Base-by-base conservation (phyloP, 2,329 filamentous ascomycete genomes). In the Sporothrix pseudoabietina region DNA sequence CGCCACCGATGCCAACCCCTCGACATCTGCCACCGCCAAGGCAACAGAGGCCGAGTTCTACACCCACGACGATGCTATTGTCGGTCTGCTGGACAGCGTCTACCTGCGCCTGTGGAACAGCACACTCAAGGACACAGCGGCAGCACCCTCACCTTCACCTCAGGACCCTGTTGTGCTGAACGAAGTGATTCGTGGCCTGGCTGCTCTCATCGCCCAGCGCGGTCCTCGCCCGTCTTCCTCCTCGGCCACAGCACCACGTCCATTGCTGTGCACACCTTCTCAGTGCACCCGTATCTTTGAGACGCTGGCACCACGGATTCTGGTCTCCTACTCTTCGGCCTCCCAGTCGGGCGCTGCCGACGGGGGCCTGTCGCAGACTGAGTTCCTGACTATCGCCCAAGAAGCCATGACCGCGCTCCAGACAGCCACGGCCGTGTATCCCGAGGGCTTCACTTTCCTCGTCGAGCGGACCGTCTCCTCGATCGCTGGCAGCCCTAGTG, bases 161-260 rank as follows among this genome's bases (percentile, higher is more conserved):
- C 65, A 74, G 79, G 30, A 77, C 30, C 82, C 82, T 55, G 77
- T 84, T 2, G 81, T 84, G 4, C 80, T 82, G 14, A 44, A 30
- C 32, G 82, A 85, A 74, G 83, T 84, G 4, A 81, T 83, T 8
- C 82, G 84, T 59, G 85, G 86, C 2, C 80, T 84, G 44, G 85
- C 84, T 2, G 80, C 84, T 47, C 78, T 87, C 22, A 79, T 84
- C 6, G 81, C 81, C 30, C 85, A 87, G 76, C 78, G 78, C 30
- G 78, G 79, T 1, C 76, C 81, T 1, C 75, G 76, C 52, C 70
- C 75, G 0, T 75, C 76, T 0, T 75, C 76, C 12, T 47, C 70
- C 3, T 55, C 63, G 16, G 7, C 30, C 14, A 30, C 12, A 22
- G 22, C 69, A 26, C 7, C 47, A 22, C 30, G 44, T 6, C 73